Conservation (phyloP, 1,284 basidiomycete genomes). For the Schizophyllum commune region DNA sequence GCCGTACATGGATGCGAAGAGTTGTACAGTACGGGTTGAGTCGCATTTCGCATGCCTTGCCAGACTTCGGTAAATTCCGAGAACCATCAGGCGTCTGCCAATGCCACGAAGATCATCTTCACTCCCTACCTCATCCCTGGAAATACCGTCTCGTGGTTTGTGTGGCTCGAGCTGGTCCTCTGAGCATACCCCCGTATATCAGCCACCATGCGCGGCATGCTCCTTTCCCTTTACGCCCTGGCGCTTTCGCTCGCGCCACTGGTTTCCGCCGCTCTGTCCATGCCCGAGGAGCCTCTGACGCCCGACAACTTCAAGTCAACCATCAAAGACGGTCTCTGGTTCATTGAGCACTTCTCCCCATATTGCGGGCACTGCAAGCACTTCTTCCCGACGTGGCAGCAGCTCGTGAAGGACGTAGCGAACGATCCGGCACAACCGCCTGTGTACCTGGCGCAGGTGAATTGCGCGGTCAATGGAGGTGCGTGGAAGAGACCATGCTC, state of each 20-base stretch:
- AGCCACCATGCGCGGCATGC: neutral
- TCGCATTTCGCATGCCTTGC: too few relatives aligned
- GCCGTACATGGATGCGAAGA: too few relatives aligned
- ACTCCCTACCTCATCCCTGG: too few relatives aligned
- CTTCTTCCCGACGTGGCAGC: slow-evolving; percentile 81
- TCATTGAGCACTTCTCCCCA: slow-evolving; percentile 74
- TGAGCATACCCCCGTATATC: neutral
- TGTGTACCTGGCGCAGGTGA: slow-evolving; percentile 77
- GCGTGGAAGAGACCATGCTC: slow-evolving; percentile 19
- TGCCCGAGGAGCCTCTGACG: slow-evolving; percentile 31
- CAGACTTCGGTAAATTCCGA: too few relatives aligned
- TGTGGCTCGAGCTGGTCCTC: neutral
- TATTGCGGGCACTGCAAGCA: slow-evolving; percentile 72
- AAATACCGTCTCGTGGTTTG: too few relatives aligned
- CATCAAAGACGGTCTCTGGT: slow-evolving; percentile 63
- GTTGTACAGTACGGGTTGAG: too few relatives aligned
- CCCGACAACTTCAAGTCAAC: slow-evolving; percentile 58
- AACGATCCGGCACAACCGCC: slow-evolving; percentile 34
- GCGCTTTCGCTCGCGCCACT: neutral
- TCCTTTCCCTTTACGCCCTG: neutral
- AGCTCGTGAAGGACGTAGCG: slow-evolving; percentile 55
- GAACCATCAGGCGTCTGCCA: too few relatives aligned
- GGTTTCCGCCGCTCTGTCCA: slow-evolving; percentile 1
- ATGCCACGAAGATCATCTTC: too few relatives aligned
- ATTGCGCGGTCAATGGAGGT: slow-evolving; percentile 83